Conservation (phyloP, 106 monocot genomes). For the Dendrobium nobile region DNA sequence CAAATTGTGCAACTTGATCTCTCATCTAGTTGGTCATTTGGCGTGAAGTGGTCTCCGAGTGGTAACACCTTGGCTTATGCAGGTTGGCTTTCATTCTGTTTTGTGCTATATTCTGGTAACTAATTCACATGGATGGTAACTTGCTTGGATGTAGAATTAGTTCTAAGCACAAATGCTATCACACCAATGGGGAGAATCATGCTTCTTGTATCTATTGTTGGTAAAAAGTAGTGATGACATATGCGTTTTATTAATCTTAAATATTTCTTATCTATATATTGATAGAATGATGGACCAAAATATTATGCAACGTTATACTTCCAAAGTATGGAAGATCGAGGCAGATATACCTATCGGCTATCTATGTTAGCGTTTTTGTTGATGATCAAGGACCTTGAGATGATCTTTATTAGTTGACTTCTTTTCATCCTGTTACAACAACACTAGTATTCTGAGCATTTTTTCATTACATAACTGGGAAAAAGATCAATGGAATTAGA, state of each 20-base stretch:
- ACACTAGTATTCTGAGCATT: background rate
- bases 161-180: background rate
- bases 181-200: background rate
- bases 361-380: background rate
- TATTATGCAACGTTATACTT: background rate
- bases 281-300: background rate
- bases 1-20: slow-evolving; percentile 97
- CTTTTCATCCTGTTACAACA: background rate
- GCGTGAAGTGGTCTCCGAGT: slow-evolving; percentile 94
- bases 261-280: background rate
- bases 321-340: background rate
- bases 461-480: too few species aligned
- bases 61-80: slow-evolving; percentile 87
- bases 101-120: background rate
- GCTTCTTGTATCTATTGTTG: background rate
- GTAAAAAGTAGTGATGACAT: background rate
- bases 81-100: slow-evolving; percentile 34
- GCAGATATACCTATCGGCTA: background rate
- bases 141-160: too few species aligned
- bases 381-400: background rate
- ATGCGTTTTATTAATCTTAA: background rate
- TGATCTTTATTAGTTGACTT: background rate
- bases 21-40: slow-evolving; percentile 82
- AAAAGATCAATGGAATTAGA: background rate
- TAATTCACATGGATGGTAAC: background rate